Percentiles rank a stretch among this genome's conserved stretches.
phyloP scores from a whole-genome alignment of 352 stramenopile species.

The Halophytophthora polymorphica region DNA sequence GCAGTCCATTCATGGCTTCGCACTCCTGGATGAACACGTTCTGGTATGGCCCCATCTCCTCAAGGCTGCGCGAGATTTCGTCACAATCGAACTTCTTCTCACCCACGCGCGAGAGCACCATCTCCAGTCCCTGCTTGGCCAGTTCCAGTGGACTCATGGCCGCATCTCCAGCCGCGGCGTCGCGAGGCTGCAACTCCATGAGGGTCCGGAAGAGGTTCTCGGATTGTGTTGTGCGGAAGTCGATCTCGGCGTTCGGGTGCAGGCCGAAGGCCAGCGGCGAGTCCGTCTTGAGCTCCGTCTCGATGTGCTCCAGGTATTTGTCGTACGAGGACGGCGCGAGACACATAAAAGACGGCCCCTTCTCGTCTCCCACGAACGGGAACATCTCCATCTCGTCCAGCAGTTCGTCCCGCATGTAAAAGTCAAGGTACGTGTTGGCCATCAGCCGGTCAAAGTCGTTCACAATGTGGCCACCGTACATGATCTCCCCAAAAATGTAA shows the following conservation, averaged over 20 bases:
- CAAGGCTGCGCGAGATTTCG: conserved; percentile 91
- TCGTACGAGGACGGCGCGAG: conserved; percentile 95
- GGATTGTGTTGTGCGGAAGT: conserved; percentile 96
- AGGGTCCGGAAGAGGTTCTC: conserved; percentile 95
- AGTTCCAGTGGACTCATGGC: conserved; percentile 92
- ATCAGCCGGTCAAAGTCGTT: conserved; percentile 95
- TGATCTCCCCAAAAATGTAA: conserved; percentile 97
- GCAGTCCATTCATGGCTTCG: conserved; percentile 95
- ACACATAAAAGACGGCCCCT: conserved; percentile 92
- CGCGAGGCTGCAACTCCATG: conserved; percentile 94
- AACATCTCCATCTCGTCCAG: conserved; percentile 99
- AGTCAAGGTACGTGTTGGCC: conserved; percentile 97
- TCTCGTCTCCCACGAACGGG: conserved; percentile 96
- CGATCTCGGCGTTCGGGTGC: conserved; percentile 98
- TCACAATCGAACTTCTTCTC: conserved; percentile 98
- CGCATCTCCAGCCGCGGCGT: conserved; percentile 83
- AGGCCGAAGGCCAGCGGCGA: conserved; percentile 97
- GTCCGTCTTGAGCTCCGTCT: conserved; percentile 94
- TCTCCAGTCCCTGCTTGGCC: conserved; percentile 86
- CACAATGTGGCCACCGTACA: conserved; percentile 96
- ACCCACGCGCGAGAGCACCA: conserved; percentile 93
- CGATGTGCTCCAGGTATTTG: conserved; percentile 97
- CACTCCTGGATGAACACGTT: conserved; percentile 99
- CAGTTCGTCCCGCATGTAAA: conserved; percentile 97
- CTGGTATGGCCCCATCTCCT: conserved; percentile 94